Percentiles rank a stretch among this genome's conserved stretches.
Evolutionary conservation across 2,329 filamentous ascomycete species (phyloP).

Genomic region (Endoconidiophora polonica): DNA sequence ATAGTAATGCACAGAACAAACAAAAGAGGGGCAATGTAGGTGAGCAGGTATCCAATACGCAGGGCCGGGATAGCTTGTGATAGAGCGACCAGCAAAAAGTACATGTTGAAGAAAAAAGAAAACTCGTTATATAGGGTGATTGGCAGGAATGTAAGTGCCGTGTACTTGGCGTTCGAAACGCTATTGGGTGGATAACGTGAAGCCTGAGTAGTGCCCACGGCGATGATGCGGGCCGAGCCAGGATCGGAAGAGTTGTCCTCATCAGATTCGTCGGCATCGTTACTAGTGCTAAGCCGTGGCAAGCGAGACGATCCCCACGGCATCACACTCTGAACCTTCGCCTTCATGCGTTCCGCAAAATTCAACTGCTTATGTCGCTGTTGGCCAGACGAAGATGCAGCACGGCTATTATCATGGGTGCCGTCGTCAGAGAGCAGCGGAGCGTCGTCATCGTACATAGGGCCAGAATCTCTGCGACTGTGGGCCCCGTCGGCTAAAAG

Average conservation of each 20-base stretch:
- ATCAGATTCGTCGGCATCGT: constrained; percentile 26
- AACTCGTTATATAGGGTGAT: constrained; percentile 96
- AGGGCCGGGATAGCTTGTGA: constrained; percentile 83
- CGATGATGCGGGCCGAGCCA: constrained; percentile 54
- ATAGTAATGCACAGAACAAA: constrained; percentile 88
- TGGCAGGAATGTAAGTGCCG: constrained; percentile 82
- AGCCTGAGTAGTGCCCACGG: constrained; percentile 57
- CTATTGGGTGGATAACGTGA: constrained; percentile 75
- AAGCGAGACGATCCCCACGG: constrained; percentile 21
- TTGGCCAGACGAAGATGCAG: neutral
- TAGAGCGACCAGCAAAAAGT: constrained; percentile 86
- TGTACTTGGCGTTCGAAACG: constrained; percentile 96
- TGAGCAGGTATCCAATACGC: constrained; percentile 84
- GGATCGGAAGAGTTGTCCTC: constrained; percentile 41
- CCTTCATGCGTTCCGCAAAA: constrained; percentile 6
- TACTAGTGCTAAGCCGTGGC: constrained; percentile 15
- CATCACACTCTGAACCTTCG: constrained; percentile 51
- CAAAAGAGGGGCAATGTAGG: constrained; percentile 79
- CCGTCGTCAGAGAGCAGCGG: constrained; percentile 44
- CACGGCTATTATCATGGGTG: constrained; percentile 13
- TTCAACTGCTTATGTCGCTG: constrained; percentile 1
- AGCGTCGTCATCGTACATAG: constrained; percentile 50
- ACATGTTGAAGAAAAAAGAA: constrained; percentile 99
- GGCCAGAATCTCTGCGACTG: constrained; percentile 40
- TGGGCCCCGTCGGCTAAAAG: constrained; percentile 47